A percentile compares a stretch with the other conserved stretches of the same genome.
phyloP scores from a whole-genome alignment of 805 yeast genomes.

The Pichia californica region DNA sequence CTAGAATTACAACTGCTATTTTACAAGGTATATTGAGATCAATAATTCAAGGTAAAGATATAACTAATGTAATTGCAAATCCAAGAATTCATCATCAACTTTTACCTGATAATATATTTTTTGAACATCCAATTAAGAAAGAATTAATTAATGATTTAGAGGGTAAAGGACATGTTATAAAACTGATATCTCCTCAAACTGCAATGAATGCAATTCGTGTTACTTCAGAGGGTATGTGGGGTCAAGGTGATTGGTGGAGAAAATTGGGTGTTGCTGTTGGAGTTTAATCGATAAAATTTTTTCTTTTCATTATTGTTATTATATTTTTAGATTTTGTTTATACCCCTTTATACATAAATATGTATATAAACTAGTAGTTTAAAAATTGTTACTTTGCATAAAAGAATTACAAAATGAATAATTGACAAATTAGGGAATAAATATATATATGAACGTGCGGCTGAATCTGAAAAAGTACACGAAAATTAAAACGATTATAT shows the following conservation, averaged over 20 bases:
- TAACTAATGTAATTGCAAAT: conserved; percentile 64
- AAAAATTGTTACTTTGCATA: too few species aligned
- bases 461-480: too few species aligned
- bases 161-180: conserved; percentile 44
- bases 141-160: conserved; percentile 33
- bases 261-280: conserved; percentile 73
- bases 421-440: too few species aligned
- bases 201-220: conserved; percentile 52
- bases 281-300: conserved; percentile 30
- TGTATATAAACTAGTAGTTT: too few species aligned
- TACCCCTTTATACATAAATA: too few species aligned
- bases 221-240: conserved; percentile 42
- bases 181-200: conserved; percentile 39
- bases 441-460: too few species aligned
- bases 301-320: neutral
- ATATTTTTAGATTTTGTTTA: neutral
- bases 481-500: too few species aligned
- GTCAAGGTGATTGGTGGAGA: conserved; percentile 89
- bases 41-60: conserved; percentile 49
- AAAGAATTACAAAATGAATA: too few species aligned
- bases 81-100: conserved; percentile 91
- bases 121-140: conserved; percentile 48
- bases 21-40: conserved; percentile 71
- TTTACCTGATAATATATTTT: conserved; percentile 58
- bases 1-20: conserved; percentile 75